phyloP scores from a whole-genome alignment of 2,329 filamentous ascomycete genomes.

The Aspergillus pseudoterreus region DNA sequence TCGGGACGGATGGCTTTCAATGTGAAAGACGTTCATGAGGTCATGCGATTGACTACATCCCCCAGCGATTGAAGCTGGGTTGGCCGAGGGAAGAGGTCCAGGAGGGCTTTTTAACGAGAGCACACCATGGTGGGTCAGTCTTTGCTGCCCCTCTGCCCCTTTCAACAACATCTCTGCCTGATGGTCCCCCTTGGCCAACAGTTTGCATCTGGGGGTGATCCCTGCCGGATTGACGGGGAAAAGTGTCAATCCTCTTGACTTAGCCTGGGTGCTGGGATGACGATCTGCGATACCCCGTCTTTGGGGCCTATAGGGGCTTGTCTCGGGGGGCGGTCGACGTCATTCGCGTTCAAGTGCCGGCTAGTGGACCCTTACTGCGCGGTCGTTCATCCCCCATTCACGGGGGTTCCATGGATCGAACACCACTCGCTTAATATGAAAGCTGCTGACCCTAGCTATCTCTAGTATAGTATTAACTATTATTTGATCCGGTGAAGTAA shows the following conservation, averaged over 20 bases:
- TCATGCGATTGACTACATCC: not conserved
- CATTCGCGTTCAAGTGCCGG: not conserved
- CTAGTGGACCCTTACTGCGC: not conserved
- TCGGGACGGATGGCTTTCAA: not conserved
- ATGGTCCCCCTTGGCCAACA: not conserved
- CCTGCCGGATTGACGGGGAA: not conserved
- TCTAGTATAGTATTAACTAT: too few relatives aligned
- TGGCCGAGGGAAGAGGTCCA: too few relatives aligned
- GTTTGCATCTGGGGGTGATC: not conserved
- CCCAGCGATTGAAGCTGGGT: not conserved
- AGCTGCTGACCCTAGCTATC: too few relatives aligned
- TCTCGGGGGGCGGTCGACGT: not conserved
- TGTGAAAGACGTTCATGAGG: conserved; percentile 1
- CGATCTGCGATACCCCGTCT: not conserved
- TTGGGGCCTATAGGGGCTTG: not conserved
- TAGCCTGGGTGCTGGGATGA: not conserved
- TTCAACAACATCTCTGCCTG: not conserved
- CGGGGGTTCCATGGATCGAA: too few relatives aligned
- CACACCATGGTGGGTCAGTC: not conserved
- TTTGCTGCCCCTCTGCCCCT: not conserved
- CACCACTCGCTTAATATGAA: too few relatives aligned
- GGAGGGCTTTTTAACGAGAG: not conserved
- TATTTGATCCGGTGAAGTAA: too few relatives aligned
- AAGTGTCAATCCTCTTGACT: not conserved
- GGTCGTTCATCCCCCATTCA: not conserved